Base-by-base conservation (phyloP, 2,329 filamentous ascomycete species). In the Trichocomaceae sp. region DNA sequence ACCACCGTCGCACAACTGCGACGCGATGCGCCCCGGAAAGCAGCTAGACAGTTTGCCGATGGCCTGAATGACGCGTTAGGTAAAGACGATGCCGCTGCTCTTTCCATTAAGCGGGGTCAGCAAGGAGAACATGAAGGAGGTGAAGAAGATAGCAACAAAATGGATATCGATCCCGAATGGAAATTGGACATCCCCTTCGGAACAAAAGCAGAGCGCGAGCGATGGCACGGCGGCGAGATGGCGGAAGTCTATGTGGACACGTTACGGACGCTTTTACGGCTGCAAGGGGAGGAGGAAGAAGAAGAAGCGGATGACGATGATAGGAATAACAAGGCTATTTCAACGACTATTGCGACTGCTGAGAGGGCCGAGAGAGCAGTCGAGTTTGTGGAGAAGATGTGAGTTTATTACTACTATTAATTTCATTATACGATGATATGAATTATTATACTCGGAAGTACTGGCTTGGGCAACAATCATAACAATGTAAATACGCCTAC, bases 381-480 rank as follows among this genome's bases (percentile, higher is more conserved):
- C 22, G 75, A 77, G 50, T 73, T 77, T n/a, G 72, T 77, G 55
- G 73, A 77, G 61, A 69, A 68, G 58, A 72, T 74, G 61, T 76
- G 62, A 72, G 54, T 13, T 10, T 23, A 10, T 19, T 10, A 29
- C 26, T 31, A 42, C n/a, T 48, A 35, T 31, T 23, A 44, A 10
- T 35, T 35, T 13, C n/a, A n/a, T n/a, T n/a, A n/a, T n/a, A 35
- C 12, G 31, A 35, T 2, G 31, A 15, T 35, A 35, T 35, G 31
- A 35, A 35, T 15, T 5, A 29, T 29, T 29, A 29, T 29, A 29
- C 26, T 29, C 26, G 7, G 26, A 26, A 26, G 23, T 26, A 26
- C 23, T 7, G 3, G 7, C 3, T 5, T 35, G 3, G 15, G 9
- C 31, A 35, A 35, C 29, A 9, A n/a, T n/a, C n/a, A n/a, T n/a